These are phyloP conservation scores for Rubia yunnanensis DNA, from an alignment of 257 asterid species.

Conservation along the genomic window DNA sequence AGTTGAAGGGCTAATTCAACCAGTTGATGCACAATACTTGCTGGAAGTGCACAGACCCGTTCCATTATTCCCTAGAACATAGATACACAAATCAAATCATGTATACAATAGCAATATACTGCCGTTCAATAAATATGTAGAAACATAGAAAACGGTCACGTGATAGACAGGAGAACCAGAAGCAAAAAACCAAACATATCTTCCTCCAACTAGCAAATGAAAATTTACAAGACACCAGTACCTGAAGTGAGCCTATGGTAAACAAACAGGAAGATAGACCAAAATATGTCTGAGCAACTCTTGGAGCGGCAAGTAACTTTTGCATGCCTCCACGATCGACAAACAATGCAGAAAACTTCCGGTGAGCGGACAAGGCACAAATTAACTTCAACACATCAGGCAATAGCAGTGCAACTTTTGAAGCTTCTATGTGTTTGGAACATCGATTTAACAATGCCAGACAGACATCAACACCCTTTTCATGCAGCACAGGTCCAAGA, in stretches of 20 bases:
- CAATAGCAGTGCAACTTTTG: slow-evolving; percentile 36
- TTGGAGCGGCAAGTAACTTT: slow-evolving; percentile 68
- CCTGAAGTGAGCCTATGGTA: slow-evolving; percentile 94
- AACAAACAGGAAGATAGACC: slow-evolving; percentile 91
- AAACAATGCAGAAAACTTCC: slow-evolving; percentile 82
- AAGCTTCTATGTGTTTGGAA: slow-evolving; percentile 57
- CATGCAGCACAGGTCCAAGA: slow-evolving; percentile 96
- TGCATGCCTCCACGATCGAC: slow-evolving; percentile 97
- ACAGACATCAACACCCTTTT: slow-evolving; percentile 95
- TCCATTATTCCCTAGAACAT: slow-evolving; percentile 87
- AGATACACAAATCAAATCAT: slow-evolving; percentile 9
- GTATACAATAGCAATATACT: neutral
- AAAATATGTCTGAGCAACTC: slow-evolving; percentile 54
- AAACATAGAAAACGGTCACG: neutral
- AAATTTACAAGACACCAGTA: slow-evolving; percentile 17
- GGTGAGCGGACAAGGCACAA: slow-evolving; percentile 91
- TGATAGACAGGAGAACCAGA: neutral
- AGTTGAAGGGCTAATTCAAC: slow-evolving; percentile 91
- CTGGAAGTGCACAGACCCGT: slow-evolving; percentile 94
- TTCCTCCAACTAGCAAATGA: neutral
- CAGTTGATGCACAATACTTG: slow-evolving; percentile 64
- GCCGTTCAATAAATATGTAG: neutral
- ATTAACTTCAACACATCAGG: slow-evolving; percentile 85
- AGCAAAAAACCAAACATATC: neutral
- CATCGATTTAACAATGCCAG: slow-evolving; percentile 69